Base-by-base conservation (phyloP, 352 stramenopile species). In the Phytophthora sp. region DNA sequence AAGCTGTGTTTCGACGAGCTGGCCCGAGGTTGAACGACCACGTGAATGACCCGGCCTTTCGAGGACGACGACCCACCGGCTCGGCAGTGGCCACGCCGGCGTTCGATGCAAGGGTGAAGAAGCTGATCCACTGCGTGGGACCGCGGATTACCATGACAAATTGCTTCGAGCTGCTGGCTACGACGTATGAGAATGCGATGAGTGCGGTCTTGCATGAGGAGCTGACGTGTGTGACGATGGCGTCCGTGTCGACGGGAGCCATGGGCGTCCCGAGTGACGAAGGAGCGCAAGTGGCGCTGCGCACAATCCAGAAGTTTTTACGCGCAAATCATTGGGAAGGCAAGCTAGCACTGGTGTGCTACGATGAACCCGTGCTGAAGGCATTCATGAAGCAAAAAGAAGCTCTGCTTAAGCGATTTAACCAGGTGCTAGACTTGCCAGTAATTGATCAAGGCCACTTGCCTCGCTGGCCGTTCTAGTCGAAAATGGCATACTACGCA, bases 161-260 rank as follows among this genome's bases (percentile, higher is more conserved):
- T 12, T 68, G 72, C 35, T 83, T 65, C 32, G 23, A 59, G n/a
- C 62, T 83, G 28, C 62, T 88, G 17, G 70, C 55, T 1, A 66
- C 62, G 12, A 84, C 76, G 6, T 88, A 88, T 35, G 61, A 74
- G 39, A 84, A 69, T 24, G 53, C 72, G 6, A 65, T 85, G 63
- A 68, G 53, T 27, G 60, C 69, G 0, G 67, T 72, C 21, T 48
- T 79, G 26, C 59, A 77, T 5, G 76, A 84, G 38, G 68, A 78
- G 11, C 51, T 82, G 15, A 27, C 42, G 24, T 88, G 78, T 42
- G 57, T 91, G 12, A 76, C 75, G 9, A 70, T 88, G 26, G 69
- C 77, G 23, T 91, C 82, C 24, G 87, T 91, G 49, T 84, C 79
- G 20, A 88, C 81, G 23, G 76, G 80, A 5, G 83, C 70, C 39